A percentile compares a stretch with the other conserved stretches of the same genome.
These are phyloP conservation scores for Pouteria campechiana DNA, from an alignment of 179 eudicot genomes.

Conservation along the genomic window DNA sequence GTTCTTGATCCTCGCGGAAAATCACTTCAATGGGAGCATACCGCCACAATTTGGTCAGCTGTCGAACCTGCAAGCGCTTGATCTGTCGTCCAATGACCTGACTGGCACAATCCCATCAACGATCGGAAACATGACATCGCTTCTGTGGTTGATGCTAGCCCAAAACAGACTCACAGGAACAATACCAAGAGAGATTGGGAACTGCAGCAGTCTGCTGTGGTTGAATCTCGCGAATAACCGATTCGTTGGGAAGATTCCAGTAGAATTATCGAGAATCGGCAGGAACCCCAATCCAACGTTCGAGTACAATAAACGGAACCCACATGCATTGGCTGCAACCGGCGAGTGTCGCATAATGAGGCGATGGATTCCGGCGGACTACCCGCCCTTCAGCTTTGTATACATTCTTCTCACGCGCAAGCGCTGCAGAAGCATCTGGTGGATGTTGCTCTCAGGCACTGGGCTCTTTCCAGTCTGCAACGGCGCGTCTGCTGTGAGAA, in stretches of 20 bases:
- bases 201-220: slow-evolving; percentile 85
- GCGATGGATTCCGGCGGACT: slow-evolving; percentile 95
- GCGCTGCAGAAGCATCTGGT: slow-evolving; percentile 69
- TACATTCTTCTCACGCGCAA: slow-evolving; percentile 61
- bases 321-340: slow-evolving; percentile 25
- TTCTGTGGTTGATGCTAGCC: slow-evolving; percentile 93
- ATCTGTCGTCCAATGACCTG: slow-evolving; percentile 62
- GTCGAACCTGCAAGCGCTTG: slow-evolving; percentile 61
- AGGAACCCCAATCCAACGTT: slow-evolving; percentile 48
- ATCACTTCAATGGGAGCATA: slow-evolving; percentile 54
- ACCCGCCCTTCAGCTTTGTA: slow-evolving; percentile 94
- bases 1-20: slow-evolving; percentile 53
- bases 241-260: slow-evolving; percentile 52
- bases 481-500: slow-evolving; percentile 33
- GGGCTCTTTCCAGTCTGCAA: slow-evolving; percentile 68
- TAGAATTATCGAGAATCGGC: slow-evolving; percentile 56
- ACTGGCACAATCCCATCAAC: slow-evolving; percentile 64
- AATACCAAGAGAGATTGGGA: slow-evolving; percentile 76
- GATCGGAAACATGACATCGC: slow-evolving; percentile 63
- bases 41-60: slow-evolving; percentile 66
- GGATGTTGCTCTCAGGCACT: slow-evolving; percentile 57
- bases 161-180: slow-evolving; percentile 62
- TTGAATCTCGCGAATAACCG: slow-evolving; percentile 68
- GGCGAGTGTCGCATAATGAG: slow-evolving; percentile 79
- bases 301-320: slow-evolving; percentile 23